These are phyloP conservation scores for Thalassiosira delicatula DNA, from an alignment of 352 stramenopile genomes.

Conservation along the genomic window DNA sequence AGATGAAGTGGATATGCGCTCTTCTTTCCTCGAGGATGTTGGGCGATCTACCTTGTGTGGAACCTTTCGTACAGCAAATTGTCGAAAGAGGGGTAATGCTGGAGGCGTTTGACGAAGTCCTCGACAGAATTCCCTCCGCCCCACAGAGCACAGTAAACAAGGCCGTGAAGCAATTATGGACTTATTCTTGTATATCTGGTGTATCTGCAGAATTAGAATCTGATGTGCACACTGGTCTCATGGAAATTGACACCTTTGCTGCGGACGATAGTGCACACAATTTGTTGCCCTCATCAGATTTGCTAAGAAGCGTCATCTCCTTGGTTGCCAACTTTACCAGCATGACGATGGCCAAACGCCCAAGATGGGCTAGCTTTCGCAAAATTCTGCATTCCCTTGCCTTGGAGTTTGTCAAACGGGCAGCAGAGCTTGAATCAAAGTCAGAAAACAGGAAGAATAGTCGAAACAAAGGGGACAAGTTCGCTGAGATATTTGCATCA, in stretches of 20 bases:
- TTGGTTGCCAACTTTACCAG: conserved; percentile 27
- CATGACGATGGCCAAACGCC: conserved; percentile 37
- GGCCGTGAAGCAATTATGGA: conserved; percentile 38
- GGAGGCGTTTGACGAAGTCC: conserved; percentile 23
- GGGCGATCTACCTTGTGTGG: conserved; percentile 15
- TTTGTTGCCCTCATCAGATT: conserved; percentile 37
- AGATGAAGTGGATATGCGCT: conserved; percentile 43
- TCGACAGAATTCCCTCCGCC: conserved; percentile 1
- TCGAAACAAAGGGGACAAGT: too few relatives aligned
- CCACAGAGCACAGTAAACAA: conserved; percentile 4
- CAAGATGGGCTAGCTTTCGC: conserved; percentile 40
- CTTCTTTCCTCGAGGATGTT: conserved; percentile 43
- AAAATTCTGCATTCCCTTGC: conserved; percentile 22
- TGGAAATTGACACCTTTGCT: conserved; percentile 18
- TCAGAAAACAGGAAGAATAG: conserved; percentile 1
- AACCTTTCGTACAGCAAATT: conserved; percentile 34
- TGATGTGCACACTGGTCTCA: conserved; percentile 17
- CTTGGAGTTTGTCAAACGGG: conserved; percentile 14
- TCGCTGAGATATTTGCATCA: conserved; percentile 38
- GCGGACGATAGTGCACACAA: not conserved
- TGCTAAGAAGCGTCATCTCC: conserved; percentile 19
- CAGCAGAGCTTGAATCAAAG: conserved; percentile 17
- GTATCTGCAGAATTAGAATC: conserved; percentile 11
- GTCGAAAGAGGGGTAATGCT: conserved; percentile 38
- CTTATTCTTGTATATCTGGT: conserved; percentile 24